Evolutionary conservation across 164 flowering plant genomes (phyloP).

Genomic region (Dillenia suffruticosa): DNA sequence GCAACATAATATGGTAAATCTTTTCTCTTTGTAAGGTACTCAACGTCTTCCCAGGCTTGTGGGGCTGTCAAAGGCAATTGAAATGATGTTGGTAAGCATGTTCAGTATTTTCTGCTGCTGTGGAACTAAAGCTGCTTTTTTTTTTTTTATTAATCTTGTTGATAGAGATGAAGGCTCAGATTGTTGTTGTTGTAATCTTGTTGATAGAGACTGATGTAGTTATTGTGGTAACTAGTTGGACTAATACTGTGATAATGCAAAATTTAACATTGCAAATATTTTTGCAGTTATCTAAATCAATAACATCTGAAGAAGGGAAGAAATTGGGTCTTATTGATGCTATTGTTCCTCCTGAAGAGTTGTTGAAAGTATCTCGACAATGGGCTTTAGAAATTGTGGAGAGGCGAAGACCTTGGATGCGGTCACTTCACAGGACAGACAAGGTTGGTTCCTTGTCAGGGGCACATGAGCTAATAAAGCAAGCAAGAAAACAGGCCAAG

Average conservation of each 20-base stretch:
- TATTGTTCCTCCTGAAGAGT: constrained; percentile 63
- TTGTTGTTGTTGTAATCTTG: too few relatives aligned
- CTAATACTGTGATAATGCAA: too few relatives aligned
- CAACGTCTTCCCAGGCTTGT: constrained; percentile 97
- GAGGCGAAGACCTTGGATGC: constrained; percentile 78
- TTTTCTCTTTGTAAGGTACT: constrained; percentile 54
- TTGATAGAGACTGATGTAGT: too few relatives aligned
- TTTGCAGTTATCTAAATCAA: constrained; percentile 70
- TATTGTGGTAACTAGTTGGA: too few relatives aligned
- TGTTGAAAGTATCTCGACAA: constrained; percentile 59
- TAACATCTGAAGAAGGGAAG: constrained; percentile 81
- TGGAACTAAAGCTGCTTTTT: too few relatives aligned
- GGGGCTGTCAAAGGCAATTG: constrained; percentile 79
- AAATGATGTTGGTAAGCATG: constrained; percentile 82
- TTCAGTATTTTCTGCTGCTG: neutral
- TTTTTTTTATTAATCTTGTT: too few relatives aligned
- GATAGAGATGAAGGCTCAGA: too few relatives aligned
- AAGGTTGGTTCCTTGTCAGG: constrained; percentile 80
- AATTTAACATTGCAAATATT: neutral
- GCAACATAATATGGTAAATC: too few relatives aligned
- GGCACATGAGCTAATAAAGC: constrained; percentile 54
- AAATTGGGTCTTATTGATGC: constrained; percentile 91
- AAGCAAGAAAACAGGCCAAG: constrained; percentile 64
- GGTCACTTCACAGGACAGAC: constrained; percentile 75
- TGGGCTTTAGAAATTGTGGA: constrained; percentile 93